Base-by-base conservation (phyloP, 2,329 filamentous ascomycete species). In the Penicillium sp. region DNA sequence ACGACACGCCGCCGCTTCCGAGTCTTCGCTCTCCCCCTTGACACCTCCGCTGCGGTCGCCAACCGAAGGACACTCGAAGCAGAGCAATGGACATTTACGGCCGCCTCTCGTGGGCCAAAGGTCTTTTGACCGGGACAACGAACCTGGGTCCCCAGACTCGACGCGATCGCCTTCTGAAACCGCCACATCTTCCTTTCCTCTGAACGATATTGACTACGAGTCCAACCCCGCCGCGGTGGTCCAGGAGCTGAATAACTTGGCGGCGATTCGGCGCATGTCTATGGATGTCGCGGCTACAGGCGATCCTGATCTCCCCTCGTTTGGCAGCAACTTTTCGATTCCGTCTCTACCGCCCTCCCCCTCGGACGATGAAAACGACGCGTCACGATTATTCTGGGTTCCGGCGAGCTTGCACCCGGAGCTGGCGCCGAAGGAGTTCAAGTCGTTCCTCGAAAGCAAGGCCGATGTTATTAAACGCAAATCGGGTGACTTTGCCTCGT, bases 381-480 rank as follows among this genome's bases (percentile, higher is more conserved):
- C 92, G 8, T 93, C 93, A 2, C 87, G 93, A 65, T 80, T 98
- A 62, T 91, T 98, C 68, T 99, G 95, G 95, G 95, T 99, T 6
- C 95, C 95, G 5, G 95, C 95, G 26, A 88, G 93, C 61, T 85
- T 99, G 30, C 95, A 99, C 72, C 95, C 95, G 0, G 95, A 99
- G 78, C 83, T 99, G 53, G 95, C 95, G 2, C 95, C 95, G 1
- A 93, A 91, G 73, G 95, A 97, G 70, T 99, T 98, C 83, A 97
- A 96, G 78, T 94, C 90, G 1, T 99, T 98, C 69, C 85, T 99
- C 2, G 94, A 99, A 72, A 96, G 93, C 65, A 89, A 93, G 73
- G 92, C 97, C 13, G 91, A 97, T 69, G 90, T 91, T 38, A 96
- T 98, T 70, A 89, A 92, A 75, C 85, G 93, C 68, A 87, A 91